phyloP scores from a whole-genome alignment of 2,329 filamentous ascomycete genomes.

The Talaromyces sp. region DNA sequence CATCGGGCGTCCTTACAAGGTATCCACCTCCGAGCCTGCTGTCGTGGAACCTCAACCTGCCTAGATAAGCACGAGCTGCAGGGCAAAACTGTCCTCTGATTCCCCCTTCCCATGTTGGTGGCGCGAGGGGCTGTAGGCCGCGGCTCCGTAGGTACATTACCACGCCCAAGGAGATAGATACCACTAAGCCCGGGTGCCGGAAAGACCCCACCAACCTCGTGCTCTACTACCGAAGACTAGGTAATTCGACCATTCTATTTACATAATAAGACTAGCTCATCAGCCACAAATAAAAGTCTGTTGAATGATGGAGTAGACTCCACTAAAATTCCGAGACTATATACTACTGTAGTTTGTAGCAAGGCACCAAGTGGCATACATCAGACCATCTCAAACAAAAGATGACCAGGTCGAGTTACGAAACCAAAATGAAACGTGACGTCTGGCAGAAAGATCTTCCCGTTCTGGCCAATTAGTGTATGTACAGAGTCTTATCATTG shows the following conservation, averaged over 20 bases:
- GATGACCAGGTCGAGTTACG: background rate
- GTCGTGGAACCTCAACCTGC: constrained; percentile 7
- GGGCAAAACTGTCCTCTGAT: constrained; percentile 11
- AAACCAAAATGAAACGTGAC: too few relatives aligned
- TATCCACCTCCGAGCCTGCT: background rate
- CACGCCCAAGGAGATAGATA: background rate
- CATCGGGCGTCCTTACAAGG: background rate
- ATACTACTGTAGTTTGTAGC: too few relatives aligned
- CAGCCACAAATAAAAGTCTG: too few relatives aligned
- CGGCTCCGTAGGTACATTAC: constrained; percentile 14
- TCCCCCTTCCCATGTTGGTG: constrained; percentile 10
- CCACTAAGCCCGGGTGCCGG: too few relatives aligned
- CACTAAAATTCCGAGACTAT: too few relatives aligned
- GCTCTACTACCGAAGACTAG: background rate
- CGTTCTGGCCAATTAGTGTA: background rate
- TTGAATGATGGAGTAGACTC: too few relatives aligned
- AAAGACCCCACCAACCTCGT: background rate
- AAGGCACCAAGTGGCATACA: background rate
- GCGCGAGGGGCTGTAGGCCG: constrained; percentile 12
- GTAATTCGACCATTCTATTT: too few relatives aligned
- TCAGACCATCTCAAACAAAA: background rate
- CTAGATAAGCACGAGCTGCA: constrained; percentile 14
- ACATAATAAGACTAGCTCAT: too few relatives aligned
- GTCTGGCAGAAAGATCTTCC: background rate
- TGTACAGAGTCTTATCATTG: constrained; percentile 3